phyloP scores from a whole-genome alignment of 169 alveolate genomes.

The Eimeria zaria region DNA sequence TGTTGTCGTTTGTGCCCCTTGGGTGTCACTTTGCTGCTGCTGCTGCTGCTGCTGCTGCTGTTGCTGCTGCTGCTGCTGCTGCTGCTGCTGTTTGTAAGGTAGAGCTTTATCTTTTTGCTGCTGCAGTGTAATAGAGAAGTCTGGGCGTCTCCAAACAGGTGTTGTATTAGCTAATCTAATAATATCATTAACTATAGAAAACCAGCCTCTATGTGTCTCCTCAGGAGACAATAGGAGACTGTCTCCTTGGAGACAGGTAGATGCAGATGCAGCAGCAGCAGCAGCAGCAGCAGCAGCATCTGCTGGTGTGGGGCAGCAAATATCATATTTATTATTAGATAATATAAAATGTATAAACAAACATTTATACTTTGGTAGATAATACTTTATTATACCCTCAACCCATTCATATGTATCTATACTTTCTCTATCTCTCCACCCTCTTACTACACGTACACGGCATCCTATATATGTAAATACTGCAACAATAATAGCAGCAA shows the following conservation, averaged over 20 bases:
- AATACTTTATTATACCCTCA: slow-evolving; percentile 59
- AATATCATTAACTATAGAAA: slow-evolving; percentile 22
- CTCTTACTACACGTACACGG: slow-evolving; percentile 68
- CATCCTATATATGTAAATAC: slow-evolving; percentile 55
- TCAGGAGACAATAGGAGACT: slow-evolving; percentile 62
- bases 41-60: neutral
- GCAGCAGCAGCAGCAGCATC: slow-evolving; percentile 46
- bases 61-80: slow-evolving; percentile 35
- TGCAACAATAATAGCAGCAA: slow-evolving; percentile 4
- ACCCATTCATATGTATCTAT: slow-evolving; percentile 48
- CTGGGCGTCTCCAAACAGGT: slow-evolving; percentile 40
- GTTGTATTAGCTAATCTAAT: slow-evolving; percentile 6
- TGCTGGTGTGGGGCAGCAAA: slow-evolving; percentile 1
- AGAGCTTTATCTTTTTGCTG: neutral
- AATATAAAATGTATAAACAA: slow-evolving; percentile 56
- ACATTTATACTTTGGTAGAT: slow-evolving; percentile 34
- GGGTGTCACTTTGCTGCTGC: neutral
- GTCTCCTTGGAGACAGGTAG: no score
- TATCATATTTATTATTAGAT: neutral
- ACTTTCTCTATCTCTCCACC: slow-evolving; percentile 35
- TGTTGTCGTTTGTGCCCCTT: neutral
- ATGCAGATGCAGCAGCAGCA: no score
- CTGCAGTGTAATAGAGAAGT: neutral
- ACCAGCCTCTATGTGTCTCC: slow-evolving; percentile 73
- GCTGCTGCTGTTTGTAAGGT: slow-evolving; percentile 2